Base-by-base conservation (phyloP, 1,284 basidiomycete species). In the Ceratobasidium sp. region DNA sequence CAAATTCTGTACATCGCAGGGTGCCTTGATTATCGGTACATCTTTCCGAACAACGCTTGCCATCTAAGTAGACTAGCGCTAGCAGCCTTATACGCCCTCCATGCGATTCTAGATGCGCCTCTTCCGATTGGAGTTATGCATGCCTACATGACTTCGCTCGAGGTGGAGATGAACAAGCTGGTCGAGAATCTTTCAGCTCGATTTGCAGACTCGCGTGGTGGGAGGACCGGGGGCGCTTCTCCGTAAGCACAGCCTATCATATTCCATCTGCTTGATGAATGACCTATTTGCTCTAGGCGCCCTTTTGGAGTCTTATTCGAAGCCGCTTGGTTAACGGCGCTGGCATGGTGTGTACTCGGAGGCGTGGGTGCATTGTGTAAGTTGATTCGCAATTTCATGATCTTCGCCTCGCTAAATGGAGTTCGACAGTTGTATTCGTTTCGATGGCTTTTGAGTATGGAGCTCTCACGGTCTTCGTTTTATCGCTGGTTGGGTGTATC, bases 51-150 rank as follows among this genome's bases (percentile, higher is more conserved):
- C 27, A 2, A 20, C 22, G 7, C n/a, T n/a, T n/a, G n/a, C 7
- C 43, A 47, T 22, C n/a, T 47, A 22, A 22, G 43, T 47, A 47
- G 43, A 47, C 43, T 17, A 47, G 6, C n/a, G 7, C n/a, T 17
- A 17, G 47, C 12, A 6, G 6, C 29, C 22, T 3, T 3, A 27
- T 50, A 3, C 10, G 64, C 64, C 5, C 12, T 43, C 1, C 64
- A 67, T 45, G 20, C 50, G 17, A 8, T 67, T 10, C 13, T 34
- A 1, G 64, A 54, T 13, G 52, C 55, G 1, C 64, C 64, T 12
- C 31, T 67, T 17, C 64, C 64, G 15, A 15, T 55, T n/a, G 64
- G 64, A 4, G 1, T 67, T 20, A 29, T 67, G 22, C 64, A 67
- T 34, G 27, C 50, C 29, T 53, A 35, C 25, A 65, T 65, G 62